phyloP scores from a whole-genome alignment of 2,329 filamentous ascomycete genomes.

The Exophiala sideris region DNA sequence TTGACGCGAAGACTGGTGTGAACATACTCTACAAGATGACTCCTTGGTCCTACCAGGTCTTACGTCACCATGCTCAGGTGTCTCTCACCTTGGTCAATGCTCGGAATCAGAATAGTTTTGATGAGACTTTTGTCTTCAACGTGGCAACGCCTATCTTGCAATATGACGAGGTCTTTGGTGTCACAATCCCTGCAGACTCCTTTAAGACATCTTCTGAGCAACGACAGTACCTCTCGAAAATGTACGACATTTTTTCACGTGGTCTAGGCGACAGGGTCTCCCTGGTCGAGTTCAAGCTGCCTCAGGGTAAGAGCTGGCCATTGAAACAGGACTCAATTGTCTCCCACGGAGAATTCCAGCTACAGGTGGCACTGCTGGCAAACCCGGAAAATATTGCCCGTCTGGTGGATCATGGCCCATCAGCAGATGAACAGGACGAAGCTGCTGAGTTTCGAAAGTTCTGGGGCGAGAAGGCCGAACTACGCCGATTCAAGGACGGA shows the following conservation, averaged over 20 bases:
- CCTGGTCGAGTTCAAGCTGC: conserved; percentile 58
- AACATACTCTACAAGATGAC: conserved; percentile 93
- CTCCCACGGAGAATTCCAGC: conserved; percentile 30
- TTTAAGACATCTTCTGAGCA: conserved; percentile 9
- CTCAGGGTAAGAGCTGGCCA: conserved; percentile 43
- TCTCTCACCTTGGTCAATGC: conserved; percentile 75
- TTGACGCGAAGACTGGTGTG: conserved; percentile 68
- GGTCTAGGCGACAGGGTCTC: conserved; percentile 74
- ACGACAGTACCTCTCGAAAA: conserved; percentile 38
- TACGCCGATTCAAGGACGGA: conserved; percentile 91
- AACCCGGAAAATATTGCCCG: conserved; percentile 70
- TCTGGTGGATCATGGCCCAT: conserved; percentile 81
- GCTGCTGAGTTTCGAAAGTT: conserved; percentile 80
- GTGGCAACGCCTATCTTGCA: conserved; percentile 50
- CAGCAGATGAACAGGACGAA: conserved; percentile 79
- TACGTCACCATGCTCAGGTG: conserved; percentile 70
- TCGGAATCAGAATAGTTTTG: conserved; percentile 73
- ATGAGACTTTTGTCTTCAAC: conserved; percentile 72
- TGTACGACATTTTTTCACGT: conserved; percentile 63
- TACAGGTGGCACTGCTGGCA: conserved; percentile 68
- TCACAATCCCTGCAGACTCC: conserved; percentile 25
- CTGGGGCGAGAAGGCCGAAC: conserved; percentile 90
- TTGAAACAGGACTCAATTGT: conserved; percentile 35
- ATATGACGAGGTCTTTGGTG: conserved; percentile 52
- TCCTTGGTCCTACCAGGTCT: conserved; percentile 70